Evolutionary conservation across 2,329 filamentous ascomycete species (phyloP).

Genomic region (Hymenoscyphus linearis): DNA sequence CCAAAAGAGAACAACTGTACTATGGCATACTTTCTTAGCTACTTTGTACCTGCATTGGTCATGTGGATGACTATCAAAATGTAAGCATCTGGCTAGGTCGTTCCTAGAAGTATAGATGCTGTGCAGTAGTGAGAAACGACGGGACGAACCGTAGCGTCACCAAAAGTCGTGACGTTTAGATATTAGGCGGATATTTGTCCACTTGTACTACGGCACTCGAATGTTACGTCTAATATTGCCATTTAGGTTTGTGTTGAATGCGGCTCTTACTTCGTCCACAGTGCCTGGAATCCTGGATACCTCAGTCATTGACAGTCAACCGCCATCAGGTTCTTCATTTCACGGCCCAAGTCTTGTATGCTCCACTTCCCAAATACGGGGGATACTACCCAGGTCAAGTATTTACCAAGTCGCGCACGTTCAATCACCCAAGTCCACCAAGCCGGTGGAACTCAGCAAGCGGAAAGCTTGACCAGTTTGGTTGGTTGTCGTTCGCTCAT

Average conservation of each 20-base stretch:
- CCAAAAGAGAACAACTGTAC: too few relatives aligned
- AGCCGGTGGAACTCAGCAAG: not conserved
- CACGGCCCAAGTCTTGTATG: not conserved
- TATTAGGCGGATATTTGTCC: not conserved
- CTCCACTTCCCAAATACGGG: not conserved
- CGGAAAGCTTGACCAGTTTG: not conserved
- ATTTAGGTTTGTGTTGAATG: not conserved
- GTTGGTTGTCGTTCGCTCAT: not conserved
- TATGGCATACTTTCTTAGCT: not conserved
- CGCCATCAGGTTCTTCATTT: not conserved
- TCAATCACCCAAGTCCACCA: too few relatives aligned
- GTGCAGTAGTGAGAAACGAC: not conserved
- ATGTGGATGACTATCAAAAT: not conserved
- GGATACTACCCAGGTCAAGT: not conserved
- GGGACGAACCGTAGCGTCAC: not conserved
- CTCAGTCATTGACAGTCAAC: not conserved
- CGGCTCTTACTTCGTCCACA: not conserved
- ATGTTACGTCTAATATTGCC: not conserved
- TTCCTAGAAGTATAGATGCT: not conserved
- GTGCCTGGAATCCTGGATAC: not conserved
- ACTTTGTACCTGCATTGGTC: not conserved
- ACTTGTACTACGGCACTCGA: too few relatives aligned
- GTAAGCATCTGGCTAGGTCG: not conserved
- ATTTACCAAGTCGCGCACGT: too few relatives aligned
- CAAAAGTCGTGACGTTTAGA: not conserved